These are phyloP conservation scores for Glycyrrhiza uralensis DNA, from an alignment of 306 rosid genomes.

Conservation along the genomic window DNA sequence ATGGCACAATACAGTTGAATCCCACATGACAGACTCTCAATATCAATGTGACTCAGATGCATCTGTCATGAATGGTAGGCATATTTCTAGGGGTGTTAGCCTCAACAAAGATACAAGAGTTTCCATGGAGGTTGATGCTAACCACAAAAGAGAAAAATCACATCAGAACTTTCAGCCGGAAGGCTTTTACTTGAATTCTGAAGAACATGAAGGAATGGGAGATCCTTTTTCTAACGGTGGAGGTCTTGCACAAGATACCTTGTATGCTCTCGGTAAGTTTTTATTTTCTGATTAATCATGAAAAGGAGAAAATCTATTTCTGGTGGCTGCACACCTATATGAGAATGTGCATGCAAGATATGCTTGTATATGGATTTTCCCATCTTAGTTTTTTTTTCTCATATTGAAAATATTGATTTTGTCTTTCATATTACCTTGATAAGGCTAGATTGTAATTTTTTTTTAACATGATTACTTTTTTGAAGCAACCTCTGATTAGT, in stretches of 20 bases:
- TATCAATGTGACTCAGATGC: conserved; percentile 44
- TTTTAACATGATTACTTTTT: background rate
- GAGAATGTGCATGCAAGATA: background rate
- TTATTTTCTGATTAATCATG: conserved; percentile 9
- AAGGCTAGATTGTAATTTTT: conserved; percentile 4
- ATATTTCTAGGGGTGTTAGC: conserved; percentile 25
- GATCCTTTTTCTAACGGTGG: conserved; percentile 21
- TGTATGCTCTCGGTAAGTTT: conserved; percentile 54
- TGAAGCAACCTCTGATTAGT: conserved; percentile 1
- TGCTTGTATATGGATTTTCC: conserved; percentile 11
- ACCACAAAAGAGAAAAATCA: conserved; percentile 29
- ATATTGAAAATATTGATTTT: conserved; percentile 7
- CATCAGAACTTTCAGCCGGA: conserved; percentile 38
- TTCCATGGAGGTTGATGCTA: conserved; percentile 34
- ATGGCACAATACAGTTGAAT: conserved; percentile 39
- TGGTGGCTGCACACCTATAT: background rate
- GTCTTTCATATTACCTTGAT: conserved; percentile 1
- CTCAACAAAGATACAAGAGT: conserved; percentile 8
- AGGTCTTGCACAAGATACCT: conserved; percentile 37
- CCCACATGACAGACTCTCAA: conserved; percentile 40
- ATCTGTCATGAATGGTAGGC: conserved; percentile 53
- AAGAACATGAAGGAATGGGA: conserved; percentile 41
- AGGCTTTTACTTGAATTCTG: conserved; percentile 48
- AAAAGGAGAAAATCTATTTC: background rate
- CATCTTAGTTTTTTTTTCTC: background rate